Percentiles rank a stretch among this genome's conserved stretches.
Conservation (phyloP, 805 yeast genomes). For the Yamadazyma takamatsuzukensis region DNA sequence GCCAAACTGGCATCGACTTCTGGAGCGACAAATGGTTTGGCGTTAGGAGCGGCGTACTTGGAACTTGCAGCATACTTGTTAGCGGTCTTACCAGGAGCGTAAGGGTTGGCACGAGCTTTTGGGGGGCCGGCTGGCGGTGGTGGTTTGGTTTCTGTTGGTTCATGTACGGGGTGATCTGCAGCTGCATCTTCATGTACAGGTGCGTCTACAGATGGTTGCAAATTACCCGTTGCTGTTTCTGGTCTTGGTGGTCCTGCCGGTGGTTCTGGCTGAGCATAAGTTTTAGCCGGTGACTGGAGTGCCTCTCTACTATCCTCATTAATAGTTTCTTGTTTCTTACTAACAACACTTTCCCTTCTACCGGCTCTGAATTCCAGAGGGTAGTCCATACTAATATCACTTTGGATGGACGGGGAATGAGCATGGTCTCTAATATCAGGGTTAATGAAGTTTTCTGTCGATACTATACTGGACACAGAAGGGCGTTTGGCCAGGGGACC, state of each 20-base stretch:
- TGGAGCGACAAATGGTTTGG: constrained; percentile 6
- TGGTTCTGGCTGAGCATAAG: background rate
- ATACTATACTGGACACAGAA: constrained; percentile 18
- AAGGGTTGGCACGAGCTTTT: constrained; percentile 24
- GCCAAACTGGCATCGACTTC: constrained; percentile 8
- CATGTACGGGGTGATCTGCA: background rate
- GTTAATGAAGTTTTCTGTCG: constrained; percentile 17
- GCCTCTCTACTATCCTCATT: constrained; percentile 1
- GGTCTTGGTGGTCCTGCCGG: background rate
- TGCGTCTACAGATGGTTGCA: constrained; percentile 4
- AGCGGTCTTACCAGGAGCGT: constrained; percentile 28
- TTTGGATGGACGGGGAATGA: constrained; percentile 27
- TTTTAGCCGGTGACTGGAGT: background rate
- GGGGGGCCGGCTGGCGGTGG: constrained; percentile 8
- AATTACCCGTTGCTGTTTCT: background rate
- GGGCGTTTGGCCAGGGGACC: constrained; percentile 13
- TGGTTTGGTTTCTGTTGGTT: constrained; percentile 5
- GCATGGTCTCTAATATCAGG: constrained; percentile 13
- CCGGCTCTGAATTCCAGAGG: constrained; percentile 23
- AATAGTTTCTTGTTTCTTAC: too few relatives aligned
- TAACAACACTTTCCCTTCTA: constrained; percentile 7
- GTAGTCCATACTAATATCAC: constrained; percentile 30
- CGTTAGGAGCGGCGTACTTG: constrained; percentile 11
- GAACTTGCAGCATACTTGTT: constrained; percentile 14
- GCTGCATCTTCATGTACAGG: background rate